Percentiles rank a stretch among this genome's conserved stretches.
These are phyloP conservation scores for Xylaria sp. DNA, from an alignment of 2,329 filamentous ascomycete species.

Conservation along the genomic window DNA sequence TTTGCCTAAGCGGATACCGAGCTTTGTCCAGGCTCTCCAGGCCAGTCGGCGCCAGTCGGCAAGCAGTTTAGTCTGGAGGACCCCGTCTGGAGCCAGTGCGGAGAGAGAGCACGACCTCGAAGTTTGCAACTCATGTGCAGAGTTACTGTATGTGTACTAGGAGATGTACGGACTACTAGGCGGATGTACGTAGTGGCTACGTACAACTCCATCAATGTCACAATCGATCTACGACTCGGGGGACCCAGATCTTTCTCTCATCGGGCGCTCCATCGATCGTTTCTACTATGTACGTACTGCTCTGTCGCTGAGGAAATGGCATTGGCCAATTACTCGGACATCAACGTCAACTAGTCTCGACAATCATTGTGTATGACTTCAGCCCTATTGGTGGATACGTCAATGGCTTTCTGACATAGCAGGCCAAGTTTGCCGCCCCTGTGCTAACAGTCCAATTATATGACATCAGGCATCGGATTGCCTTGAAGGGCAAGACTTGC, in stretches of 20 bases:
- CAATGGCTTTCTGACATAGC: not conserved
- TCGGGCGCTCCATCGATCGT: not conserved
- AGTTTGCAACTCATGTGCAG: no score
- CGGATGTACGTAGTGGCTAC: no score
- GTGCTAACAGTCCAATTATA: not conserved
- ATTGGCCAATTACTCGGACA: not conserved
- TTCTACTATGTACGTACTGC: no score
- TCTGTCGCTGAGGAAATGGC: no score
- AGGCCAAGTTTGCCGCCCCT: not conserved
- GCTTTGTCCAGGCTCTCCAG: conserved; percentile 21
- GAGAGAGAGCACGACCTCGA: conserved; percentile 8
- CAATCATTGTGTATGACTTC: conserved; percentile 12
- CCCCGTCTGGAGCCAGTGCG: not conserved
- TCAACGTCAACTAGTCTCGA: conserved; percentile 5
- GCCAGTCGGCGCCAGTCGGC: conserved; percentile 6
- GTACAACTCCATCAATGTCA: conserved; percentile 18
- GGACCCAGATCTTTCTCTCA: conserved; percentile 19
- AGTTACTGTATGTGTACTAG: no score
- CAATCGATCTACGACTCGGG: conserved; percentile 27
- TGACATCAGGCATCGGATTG: not conserved
- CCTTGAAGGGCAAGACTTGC: no score
- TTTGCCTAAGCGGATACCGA: conserved; percentile 11
- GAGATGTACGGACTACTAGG: no score
- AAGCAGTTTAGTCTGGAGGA: not conserved
- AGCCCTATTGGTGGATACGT: conserved; percentile 1